Evolutionary conservation across 768 basidiomycete species (phyloP).

Genomic region (Neoboletus subvelutipes): DNA sequence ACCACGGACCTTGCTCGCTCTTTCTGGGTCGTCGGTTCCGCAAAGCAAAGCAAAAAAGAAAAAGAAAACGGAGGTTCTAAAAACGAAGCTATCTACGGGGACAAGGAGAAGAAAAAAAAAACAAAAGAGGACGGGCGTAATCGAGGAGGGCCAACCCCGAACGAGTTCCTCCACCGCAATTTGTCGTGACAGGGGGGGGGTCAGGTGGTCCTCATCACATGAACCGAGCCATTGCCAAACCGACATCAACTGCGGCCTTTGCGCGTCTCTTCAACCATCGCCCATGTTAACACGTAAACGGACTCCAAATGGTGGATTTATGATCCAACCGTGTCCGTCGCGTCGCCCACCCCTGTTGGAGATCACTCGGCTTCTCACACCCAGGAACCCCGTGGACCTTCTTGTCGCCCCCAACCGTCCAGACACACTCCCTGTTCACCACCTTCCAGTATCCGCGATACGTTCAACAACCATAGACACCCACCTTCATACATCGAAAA

Average conservation of each 20-base stretch:
- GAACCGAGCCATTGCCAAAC: neutral
- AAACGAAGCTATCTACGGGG: neutral
- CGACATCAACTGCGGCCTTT: constrained; percentile 12
- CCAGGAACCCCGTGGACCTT: neutral
- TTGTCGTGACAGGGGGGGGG: constrained; percentile 8
- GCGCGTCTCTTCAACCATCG: neutral
- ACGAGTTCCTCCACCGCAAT: neutral
- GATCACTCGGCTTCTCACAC: neutral
- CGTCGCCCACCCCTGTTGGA: neutral
- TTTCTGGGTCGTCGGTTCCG: neutral
- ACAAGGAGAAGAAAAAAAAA: no score
- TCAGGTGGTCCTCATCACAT: constrained; percentile 17
- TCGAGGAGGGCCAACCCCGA: no score
- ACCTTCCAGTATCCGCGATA: neutral
- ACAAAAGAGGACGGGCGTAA: neutral
- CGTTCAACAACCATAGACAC: neutral
- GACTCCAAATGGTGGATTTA: neutral
- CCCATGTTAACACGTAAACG: neutral
- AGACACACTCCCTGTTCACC: neutral
- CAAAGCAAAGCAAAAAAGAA: neutral
- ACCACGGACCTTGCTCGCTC: neutral
- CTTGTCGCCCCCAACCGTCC: no score
- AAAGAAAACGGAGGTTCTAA: neutral
- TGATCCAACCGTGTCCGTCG: neutral
- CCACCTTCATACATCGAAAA: constrained; percentile 61